Evolutionary conservation across 306 rosid species (phyloP), one percentile per base, ranked within the genome.

Genomic region (Rosa multiflora): DNA sequence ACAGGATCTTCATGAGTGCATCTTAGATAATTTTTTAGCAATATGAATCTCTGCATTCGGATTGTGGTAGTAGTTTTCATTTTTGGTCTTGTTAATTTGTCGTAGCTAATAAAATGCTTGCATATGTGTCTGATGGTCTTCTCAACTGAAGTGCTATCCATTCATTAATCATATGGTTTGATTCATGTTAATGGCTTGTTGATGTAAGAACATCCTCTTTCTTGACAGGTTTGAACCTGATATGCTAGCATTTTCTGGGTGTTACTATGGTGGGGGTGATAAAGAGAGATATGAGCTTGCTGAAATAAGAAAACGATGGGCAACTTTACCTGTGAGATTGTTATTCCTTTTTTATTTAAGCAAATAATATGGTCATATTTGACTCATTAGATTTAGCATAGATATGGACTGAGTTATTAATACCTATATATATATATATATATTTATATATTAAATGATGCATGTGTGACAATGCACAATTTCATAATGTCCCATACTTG

Each of bases 191-290:
- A 67, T 53, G 0, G 42, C 35, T 81, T 43, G 58, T 56, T 26
- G 48, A 72, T 70, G 80, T 78, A 59, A 73, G 78, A 75, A 48
- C 80, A 79, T 66, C 82, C 79, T 64, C 39, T 79, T 91, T 79
- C 47, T 64, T 84, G 84, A 67, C 88, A 94, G 98, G 96, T 96
- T 93, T 89, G 99, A 96, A 88, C 93, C 98, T 69, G 99, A 96
- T 86, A 96, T 96, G 99, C 93, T 96, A 77, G 99, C 99, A 78
- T 96, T 96, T 86, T 96, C 99, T 70, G 97, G 99, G 72, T 96
- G 99, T 82, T 96, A 96, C 84, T 93, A 89, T 84, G 99, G 99
- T 10, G 99, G 99, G 76, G 99, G 98, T 82, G 98, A 91, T 51
- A 96, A 91, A 81, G 98, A 96, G 86, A 96, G 91, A 88, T 78